Conservation (phyloP, 371 early-diverging fungal species). For the Umbelopsis sp. region DNA sequence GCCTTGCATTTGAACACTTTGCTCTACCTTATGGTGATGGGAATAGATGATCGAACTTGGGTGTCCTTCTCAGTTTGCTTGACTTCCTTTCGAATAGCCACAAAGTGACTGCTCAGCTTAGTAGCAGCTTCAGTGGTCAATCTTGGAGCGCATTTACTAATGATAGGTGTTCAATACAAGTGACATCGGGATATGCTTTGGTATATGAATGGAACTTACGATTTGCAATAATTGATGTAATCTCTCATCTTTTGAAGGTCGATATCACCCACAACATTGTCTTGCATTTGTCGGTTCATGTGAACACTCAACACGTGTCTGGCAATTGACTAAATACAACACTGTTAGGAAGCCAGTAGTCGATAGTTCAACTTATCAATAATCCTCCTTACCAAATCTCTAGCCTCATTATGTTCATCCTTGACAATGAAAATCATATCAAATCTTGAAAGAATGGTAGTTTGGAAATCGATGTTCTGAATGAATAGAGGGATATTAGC, state of each 20-base stretch:
- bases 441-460: slow-evolving; percentile 97
- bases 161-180: neutral
- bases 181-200: neutral
- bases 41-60: slow-evolving; percentile 86
- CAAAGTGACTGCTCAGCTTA: slow-evolving; percentile 94
- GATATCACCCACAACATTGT: slow-evolving; percentile 75
- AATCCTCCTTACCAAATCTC: slow-evolving; percentile 67
- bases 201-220: slow-evolving; percentile 48
- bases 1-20: neutral
- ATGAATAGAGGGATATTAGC: neutral
- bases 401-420: slow-evolving; percentile 86
- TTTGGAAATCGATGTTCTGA: slow-evolving; percentile 99
- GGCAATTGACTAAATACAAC: slow-evolving; percentile 74
- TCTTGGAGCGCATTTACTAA: slow-evolving; percentile 90
- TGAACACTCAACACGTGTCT: slow-evolving; percentile 93
- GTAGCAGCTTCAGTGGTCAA: slow-evolving; percentile 87
- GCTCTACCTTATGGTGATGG: slow-evolving; percentile 92
- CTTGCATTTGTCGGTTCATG: slow-evolving; percentile 73
- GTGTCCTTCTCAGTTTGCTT: slow-evolving; percentile 79
- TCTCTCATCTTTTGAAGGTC: slow-evolving; percentile 91
- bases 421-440: slow-evolving; percentile 97
- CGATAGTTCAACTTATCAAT: slow-evolving; percentile 1
- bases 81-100: slow-evolving; percentile 89
- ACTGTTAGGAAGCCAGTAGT: neutral
- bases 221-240: slow-evolving; percentile 94